phyloP scores from a whole-genome alignment of 108 stramenopile genomes.

The Nitzschia palea region DNA sequence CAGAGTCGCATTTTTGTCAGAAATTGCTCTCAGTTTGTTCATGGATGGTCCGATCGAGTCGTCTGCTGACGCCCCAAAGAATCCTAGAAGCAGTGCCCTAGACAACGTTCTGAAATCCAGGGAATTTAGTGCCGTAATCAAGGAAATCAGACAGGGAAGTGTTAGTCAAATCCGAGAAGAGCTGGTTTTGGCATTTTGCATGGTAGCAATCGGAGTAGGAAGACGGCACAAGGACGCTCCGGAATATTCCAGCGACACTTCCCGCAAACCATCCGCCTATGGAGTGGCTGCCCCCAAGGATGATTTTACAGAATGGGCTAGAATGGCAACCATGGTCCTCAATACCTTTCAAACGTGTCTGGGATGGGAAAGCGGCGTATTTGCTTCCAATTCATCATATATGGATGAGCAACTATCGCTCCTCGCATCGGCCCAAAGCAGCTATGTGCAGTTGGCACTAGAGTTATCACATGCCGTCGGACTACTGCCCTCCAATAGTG shows the following conservation, averaged over 20 bases:
- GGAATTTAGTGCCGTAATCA: slow-evolving; percentile 4
- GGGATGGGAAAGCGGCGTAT: slow-evolving; percentile 7
- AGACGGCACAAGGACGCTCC: slow-evolving; percentile 24
- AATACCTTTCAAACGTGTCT: slow-evolving; percentile 36
- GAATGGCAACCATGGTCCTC: slow-evolving; percentile 31
- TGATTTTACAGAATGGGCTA: slow-evolving; percentile 43
- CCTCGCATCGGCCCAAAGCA: slow-evolving; percentile 31
- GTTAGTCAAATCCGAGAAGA: slow-evolving; percentile 30
- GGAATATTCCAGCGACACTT: slow-evolving; percentile 2
- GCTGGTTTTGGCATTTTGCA: slow-evolving; percentile 39
- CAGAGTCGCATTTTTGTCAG: slow-evolving; percentile 52
- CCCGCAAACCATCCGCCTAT: background rate
- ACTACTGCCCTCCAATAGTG: slow-evolving; percentile 33
- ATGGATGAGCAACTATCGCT: slow-evolving; percentile 49
- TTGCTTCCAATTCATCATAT: slow-evolving; percentile 5
- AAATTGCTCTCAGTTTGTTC: slow-evolving; percentile 66
- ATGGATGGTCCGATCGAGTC: slow-evolving; percentile 57
- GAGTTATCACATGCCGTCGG: slow-evolving; percentile 42
- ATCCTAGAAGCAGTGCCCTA: slow-evolving; percentile 18
- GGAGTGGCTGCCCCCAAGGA: slow-evolving; percentile 20
- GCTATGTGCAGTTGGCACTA: slow-evolving; percentile 40
- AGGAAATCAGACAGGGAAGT: slow-evolving; percentile 17
- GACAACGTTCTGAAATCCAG: slow-evolving; percentile 23
- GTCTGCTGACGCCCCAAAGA: background rate
- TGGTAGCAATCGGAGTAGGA: slow-evolving; percentile 40